Evolutionary conservation across 345 rosid genomes (phyloP), one percentile per base, ranked within the genome.

Genomic region (Rhizophora mangle): DNA sequence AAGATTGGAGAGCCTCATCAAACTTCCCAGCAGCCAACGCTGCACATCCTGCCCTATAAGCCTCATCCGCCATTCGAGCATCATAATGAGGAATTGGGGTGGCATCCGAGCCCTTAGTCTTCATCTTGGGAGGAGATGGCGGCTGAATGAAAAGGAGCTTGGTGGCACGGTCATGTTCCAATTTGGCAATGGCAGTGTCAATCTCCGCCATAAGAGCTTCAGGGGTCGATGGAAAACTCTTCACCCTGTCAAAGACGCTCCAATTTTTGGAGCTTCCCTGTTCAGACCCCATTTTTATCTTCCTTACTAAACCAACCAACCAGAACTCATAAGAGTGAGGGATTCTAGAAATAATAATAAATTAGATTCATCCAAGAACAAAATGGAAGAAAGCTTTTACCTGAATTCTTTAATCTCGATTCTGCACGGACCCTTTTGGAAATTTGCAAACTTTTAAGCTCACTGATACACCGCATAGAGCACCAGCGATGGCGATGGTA

Each of bases 191-290:
- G 31, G 90, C 85, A 0, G 82, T 30, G 75, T 87, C 82, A 67
- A 87, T 84, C 69, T 87, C 86, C n/a, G 87, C 82, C 91, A 89
- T 84, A 8, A 89, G 81, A 74, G 74, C 67, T 54, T 87, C 96
- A 1, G 82, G 86, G n/a, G 80, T 77, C n/a, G 86, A 56, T n/a
- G 85, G 77, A 32, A 83, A 67, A 16, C n/a, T 67, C 74, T 80
- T 83, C 63, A 84, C 73, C 16, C 82, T 79, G 60, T 84, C 87
- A 67, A 81, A 84, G 1, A 87, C 85, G 32, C 74, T 81, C 87
- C 89, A 85, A 2, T 2, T 43, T 43, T 18, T 43, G 6, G 63
- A 47, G 26, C 68, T 78, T 26, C 77, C 74, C 61, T 66, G 81
- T 62, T 76, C 81, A 8, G 87, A 80, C 54, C 82, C 83, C 90